Conservation (phyloP, 768 basidiomycete species). For the Kwoniella dejecticola region DNA sequence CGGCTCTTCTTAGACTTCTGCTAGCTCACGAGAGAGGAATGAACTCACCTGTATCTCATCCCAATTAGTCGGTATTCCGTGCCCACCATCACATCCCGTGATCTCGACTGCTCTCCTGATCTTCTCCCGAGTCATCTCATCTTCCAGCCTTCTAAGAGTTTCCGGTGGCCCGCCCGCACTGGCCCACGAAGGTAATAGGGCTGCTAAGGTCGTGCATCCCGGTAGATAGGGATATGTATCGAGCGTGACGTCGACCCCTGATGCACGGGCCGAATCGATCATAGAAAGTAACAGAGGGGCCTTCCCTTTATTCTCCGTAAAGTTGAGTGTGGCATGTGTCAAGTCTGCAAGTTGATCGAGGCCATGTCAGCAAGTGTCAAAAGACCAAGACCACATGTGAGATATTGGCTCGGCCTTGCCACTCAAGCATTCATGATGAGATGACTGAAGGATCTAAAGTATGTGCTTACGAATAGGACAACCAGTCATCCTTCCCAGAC, state of each 20-base stretch:
- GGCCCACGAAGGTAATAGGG: constrained; percentile 51
- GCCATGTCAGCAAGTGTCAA: background rate
- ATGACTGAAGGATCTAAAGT: no score
- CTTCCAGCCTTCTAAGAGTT: constrained; percentile 41
- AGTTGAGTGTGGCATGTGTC: constrained; percentile 54
- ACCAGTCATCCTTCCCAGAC: constrained; percentile 39
- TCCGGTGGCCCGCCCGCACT: constrained; percentile 42
- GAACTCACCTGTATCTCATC: constrained; percentile 43
- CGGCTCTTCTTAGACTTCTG: no score
- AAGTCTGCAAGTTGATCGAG: constrained; percentile 33
- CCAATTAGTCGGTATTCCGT: constrained; percentile 52
- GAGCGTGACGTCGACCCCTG: constrained; percentile 44
- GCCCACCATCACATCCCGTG: constrained; percentile 51
- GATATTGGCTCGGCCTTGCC: background rate
- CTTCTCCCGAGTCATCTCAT: constrained; percentile 34
- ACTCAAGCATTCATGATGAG: no score
- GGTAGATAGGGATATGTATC: constrained; percentile 54
- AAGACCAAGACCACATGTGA: background rate
- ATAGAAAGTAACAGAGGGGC: constrained; percentile 42
- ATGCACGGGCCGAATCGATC: constrained; percentile 35
- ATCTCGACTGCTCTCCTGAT: constrained; percentile 46
- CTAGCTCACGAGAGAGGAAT: no score
- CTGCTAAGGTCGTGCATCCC: constrained; percentile 48
- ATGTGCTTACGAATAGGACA: constrained; percentile 46
- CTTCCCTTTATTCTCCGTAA: constrained; percentile 46